Percentiles rank a stretch among this genome's conserved stretches.
These are phyloP conservation scores for Erodium trifolium DNA, from an alignment of 441 rosid genomes.

Conservation along the genomic window DNA sequence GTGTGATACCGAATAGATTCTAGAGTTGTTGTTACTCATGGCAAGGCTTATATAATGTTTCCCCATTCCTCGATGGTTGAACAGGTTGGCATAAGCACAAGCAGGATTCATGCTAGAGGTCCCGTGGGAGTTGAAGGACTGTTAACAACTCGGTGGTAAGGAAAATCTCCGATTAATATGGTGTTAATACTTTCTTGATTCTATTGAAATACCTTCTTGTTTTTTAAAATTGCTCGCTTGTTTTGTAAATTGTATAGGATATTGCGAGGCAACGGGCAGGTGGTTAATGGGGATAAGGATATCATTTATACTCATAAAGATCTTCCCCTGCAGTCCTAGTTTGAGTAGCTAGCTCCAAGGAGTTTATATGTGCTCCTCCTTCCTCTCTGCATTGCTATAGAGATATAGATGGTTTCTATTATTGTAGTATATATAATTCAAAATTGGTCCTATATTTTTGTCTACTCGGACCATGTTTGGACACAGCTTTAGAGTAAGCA, in stretches of 20 bases:
- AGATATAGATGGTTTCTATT: background rate
- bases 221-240: background rate
- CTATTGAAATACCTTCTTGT: background rate
- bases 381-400: background rate
- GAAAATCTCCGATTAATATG: background rate
- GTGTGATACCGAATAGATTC: background rate
- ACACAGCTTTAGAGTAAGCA: background rate
- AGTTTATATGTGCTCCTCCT: background rate
- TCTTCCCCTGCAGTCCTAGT: constrained; percentile 13
- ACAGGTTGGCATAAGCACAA: background rate
- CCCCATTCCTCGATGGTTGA: background rate
- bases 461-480: background rate
- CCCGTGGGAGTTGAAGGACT: constrained; percentile 10
- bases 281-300: constrained; percentile 37
- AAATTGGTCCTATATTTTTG: background rate
- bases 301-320: constrained; percentile 27
- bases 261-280: constrained; percentile 41
- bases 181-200: background rate
- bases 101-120: constrained; percentile 23
- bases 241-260: constrained; percentile 23
- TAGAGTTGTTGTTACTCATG: background rate
- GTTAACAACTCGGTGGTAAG: constrained; percentile 25
- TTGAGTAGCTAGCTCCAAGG: background rate
- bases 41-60: background rate
- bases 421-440: background rate